Evolutionary conservation across 1,139 yeast species (phyloP), one percentile per base, ranked within the genome.

Genomic region (Saccharomyces hybrid): DNA sequence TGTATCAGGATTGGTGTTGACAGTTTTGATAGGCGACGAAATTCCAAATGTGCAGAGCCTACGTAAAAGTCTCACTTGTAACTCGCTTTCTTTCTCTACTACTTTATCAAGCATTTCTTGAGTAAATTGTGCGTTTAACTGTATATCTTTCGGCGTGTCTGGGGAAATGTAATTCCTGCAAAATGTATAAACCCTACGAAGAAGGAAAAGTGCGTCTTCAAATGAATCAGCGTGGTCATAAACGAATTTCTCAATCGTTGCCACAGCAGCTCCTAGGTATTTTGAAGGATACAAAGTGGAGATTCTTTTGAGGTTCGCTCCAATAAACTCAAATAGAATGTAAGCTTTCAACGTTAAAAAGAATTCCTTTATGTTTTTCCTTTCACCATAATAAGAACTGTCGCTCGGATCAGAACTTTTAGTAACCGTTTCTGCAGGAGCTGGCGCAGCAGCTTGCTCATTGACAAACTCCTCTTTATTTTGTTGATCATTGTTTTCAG

Each of bases 201-300:
- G 64, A 23, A 86, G 64, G 52, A 87, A 79, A 14, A 78, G 69
- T 5, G 69, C 66, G 25, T 71, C 68, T 20, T 71, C 63, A 29
- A 74, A 56, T 14, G 64, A 55, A 1, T 69, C 68, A 16, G 69
- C 65, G 63, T 82, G 82, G 16, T 67, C 61, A 14, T 77, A 75
- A n/a, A 81, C 65, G 53, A 80, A 74, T 52, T 81, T 81, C 50
- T 84, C 69, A 48, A 82, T 70, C 0, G 88, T 75, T 1, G 85
- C 67, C 0, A 83, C 75, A 0, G 84, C 80, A 78, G 88, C 84
- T 1, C 86, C 78, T 53, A 91, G 72, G 63, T 87, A 88, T 58
- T 88, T 78, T 1, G 96, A 85, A 13, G 96, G 96, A 52, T 78
- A 69, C 0, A 95, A 83, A 47, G 78, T 74, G 26, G 51, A 55